Percentiles rank a stretch among this genome's conserved stretches.
phyloP scores from a whole-genome alignment of 2,329 filamentous ascomycete genomes.

The Scolecobasidium constrictum region DNA sequence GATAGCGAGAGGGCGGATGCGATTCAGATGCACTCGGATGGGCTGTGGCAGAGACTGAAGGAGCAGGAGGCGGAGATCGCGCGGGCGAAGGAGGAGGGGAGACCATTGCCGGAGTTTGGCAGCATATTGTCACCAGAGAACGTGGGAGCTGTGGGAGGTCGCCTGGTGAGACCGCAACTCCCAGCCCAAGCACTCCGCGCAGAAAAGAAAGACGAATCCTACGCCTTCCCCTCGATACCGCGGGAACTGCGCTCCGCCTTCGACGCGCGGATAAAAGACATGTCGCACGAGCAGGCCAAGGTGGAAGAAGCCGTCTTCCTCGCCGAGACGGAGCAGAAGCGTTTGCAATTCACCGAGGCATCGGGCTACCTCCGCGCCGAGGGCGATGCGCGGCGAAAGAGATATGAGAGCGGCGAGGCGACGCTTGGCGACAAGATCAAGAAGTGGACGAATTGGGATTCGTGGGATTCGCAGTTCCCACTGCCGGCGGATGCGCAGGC shows the following conservation, averaged over 20 bases:
- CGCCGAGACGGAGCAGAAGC: slow-evolving; percentile 7
- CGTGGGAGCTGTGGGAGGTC: neutral
- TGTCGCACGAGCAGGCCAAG: slow-evolving; percentile 1
- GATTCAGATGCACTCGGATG: slow-evolving; percentile 90
- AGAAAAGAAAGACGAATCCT: neutral
- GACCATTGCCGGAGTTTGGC: slow-evolving; percentile 46
- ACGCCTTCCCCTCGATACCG: neutral
- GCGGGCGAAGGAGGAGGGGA: slow-evolving; percentile 49
- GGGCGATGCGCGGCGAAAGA: neutral
- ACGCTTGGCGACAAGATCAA: slow-evolving; percentile 10
- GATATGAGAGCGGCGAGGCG: slow-evolving; percentile 2
- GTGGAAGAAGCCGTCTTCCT: slow-evolving; percentile 9
- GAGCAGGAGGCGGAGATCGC: slow-evolving; percentile 68
- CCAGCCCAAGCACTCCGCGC: neutral
- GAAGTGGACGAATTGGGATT: slow-evolving; percentile 7
- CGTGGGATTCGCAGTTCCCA: neutral
- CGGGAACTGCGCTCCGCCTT: neutral
- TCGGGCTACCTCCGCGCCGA: slow-evolving; percentile 2
- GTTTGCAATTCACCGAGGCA: neutral
- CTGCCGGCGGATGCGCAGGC: neutral
- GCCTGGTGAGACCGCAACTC: neutral
- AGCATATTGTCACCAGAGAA: slow-evolving; percentile 35
- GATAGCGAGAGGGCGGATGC: slow-evolving; percentile 64
- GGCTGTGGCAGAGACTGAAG: slow-evolving; percentile 77
- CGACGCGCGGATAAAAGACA: slow-evolving; percentile 4